Base-by-base conservation (phyloP, 345 rosid genomes). In the Cardamine resedifolia region DNA sequence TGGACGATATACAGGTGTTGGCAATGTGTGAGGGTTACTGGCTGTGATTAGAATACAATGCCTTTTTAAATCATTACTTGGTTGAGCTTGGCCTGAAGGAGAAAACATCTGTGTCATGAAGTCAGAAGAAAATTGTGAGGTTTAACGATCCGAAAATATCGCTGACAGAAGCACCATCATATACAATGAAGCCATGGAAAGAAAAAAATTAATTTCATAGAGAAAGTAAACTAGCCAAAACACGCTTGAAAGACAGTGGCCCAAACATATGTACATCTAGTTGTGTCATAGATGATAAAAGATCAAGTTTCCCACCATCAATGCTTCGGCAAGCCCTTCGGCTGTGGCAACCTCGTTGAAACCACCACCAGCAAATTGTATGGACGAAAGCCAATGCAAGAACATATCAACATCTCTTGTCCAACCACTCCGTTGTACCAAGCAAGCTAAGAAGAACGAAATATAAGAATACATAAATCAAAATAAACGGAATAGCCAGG, bases 351-450 rank as follows among this genome's bases (percentile, higher is more conserved):
- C 97, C 66, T 95, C 96, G 72, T 74, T 84, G 77, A 95, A 95
- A 83, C 98, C 98, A 75, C 96, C 97, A 75, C 98, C 98, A 62
- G 83, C 68, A 84, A 91, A 92, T 21, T 89, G 88, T 58, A 95
- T 75, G 53, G 87, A 82, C 18, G 83, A 85, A 56, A 95, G 86
- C 97, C 97, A 92, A 2, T 87, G 84, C 79, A 90, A 70, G 81
- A 95, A 95, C 62, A 75, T 76, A 64, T 87, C 92, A 73, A 87
- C 88, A 79, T 95, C 86, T 77, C 78, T 88, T 70, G 99, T 91
- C 99, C 99, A 91, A 70, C 94, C 98, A 83, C 87, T 90, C 47
- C 97, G 86, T 78, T 88, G 96, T 64, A 91, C 98, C 48, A 91
- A 78, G 80, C 94, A 95, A 79, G 86, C 99, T 91, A 84, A 52